Conservation (phyloP, 352 stramenopile genomes). For the Bremia lactucae region DNA sequence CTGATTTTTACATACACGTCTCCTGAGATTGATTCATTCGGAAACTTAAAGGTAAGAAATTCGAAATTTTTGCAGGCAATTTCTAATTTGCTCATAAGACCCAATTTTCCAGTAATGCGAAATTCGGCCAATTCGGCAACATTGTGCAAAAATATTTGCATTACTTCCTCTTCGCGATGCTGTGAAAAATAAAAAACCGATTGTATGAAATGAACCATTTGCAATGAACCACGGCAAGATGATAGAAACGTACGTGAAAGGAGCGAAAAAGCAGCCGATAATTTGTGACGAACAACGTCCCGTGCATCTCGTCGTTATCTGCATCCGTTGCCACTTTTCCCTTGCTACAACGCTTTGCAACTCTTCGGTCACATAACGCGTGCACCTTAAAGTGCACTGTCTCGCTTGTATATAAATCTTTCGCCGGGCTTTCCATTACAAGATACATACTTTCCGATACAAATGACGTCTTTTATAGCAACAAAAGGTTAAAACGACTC, state of each 20-base stretch:
- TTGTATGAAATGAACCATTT: conserved; percentile 3
- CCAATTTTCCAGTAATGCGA: conserved; percentile 28
- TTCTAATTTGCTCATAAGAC: conserved; percentile 57
- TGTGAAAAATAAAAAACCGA: conserved; percentile 5
- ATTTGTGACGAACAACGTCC: conserved; percentile 67
- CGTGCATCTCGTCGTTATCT: conserved; percentile 28
- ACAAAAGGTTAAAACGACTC: conserved; percentile 1
- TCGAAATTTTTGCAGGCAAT: conserved; percentile 84
- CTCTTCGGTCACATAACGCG: conserved; percentile 47
- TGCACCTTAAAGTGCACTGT: conserved; percentile 64
- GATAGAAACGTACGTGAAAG: conserved; percentile 52
- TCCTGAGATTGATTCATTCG: conserved; percentile 42
- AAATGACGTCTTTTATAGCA: conserved; percentile 45
- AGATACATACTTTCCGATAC: conserved; percentile 77
- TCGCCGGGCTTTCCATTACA: conserved; percentile 54
- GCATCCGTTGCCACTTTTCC: conserved; percentile 3
- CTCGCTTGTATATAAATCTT: conserved; percentile 47
- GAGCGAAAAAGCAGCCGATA: conserved; percentile 64
- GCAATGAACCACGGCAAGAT: too few relatives aligned
- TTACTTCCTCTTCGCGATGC: conserved; percentile 32
- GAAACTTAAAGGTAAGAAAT: conserved; percentile 70
- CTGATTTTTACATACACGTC: conserved; percentile 63
- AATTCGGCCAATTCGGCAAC: conserved; percentile 67
- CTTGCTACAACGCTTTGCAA: conserved; percentile 17
- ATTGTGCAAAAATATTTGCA: conserved; percentile 61